Base-by-base conservation (phyloP, 352 stramenopile genomes). In the Phytophthora crassamura region DNA sequence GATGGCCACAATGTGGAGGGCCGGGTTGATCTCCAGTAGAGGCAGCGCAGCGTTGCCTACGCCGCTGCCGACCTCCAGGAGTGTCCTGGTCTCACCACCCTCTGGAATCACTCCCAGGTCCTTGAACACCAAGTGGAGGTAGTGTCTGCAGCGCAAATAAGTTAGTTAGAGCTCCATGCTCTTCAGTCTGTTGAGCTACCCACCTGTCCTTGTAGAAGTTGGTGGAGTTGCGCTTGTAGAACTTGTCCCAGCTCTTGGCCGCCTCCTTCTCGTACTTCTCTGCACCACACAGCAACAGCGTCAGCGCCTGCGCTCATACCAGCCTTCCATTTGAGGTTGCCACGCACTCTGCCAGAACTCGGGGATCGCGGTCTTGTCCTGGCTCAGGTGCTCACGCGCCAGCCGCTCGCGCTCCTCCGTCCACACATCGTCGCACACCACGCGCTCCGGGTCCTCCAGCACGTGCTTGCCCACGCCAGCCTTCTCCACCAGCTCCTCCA, bases 171-270 rank as follows among this genome's bases (percentile, higher is more conserved):
- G 25, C 25, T 30, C 25, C 25, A 30, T 30, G 25, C 22, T 28
- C 22, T 2, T 28, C 25, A 30, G 25, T 30, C 4, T 3, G 25
- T 34, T 12, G 16, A 22, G 14, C 18, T 14, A 9, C 60, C 18
- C 41, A 89, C 64, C 91, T 71, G 82, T 98, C 93, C 73, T 98
- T 98, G 80, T 98, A 98, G 72, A 98, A 98, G 57, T 97, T 97
- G 51, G 82, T 97, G 43, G 84, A 80, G 77, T 98, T 97, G 50
- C 89, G 81, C 49, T 94, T 88, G 76, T 98, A 98, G 74, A 98
- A 98, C 60, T 89, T 87, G 71, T 98, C 89, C 95, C 95, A 98
- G 68, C 82, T 96, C 69, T 88, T 90, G 43, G 84, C 82, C 0
- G 91, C 88, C 34, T 96, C 81, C 11, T 82, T 60, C 57, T 96